Evolutionary conservation across 768 basidiomycete species (phyloP), one percentile per base, ranked within the genome.

Genomic region (Suillus decipiens): DNA sequence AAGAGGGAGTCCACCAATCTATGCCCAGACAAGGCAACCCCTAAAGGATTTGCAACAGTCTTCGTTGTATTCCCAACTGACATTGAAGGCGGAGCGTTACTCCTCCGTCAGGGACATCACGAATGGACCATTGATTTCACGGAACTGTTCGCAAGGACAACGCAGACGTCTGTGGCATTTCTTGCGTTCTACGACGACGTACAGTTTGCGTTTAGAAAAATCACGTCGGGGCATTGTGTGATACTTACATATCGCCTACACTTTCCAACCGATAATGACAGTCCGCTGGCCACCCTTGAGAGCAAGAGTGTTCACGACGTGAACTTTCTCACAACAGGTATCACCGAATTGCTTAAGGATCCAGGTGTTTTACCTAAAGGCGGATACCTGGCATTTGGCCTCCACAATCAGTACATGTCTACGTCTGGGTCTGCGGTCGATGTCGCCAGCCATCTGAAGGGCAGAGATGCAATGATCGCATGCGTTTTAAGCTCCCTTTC

Each of bases 41-140:
- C 81, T 7, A 76, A 79, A 10, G 69, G 73, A 11, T 80, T 86
- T 45, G 84, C 81, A 1, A 84, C 85, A 1, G 76, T 87, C 10
- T 78, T 86, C 1, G 67, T 85, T 45, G 76, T 82, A n/a, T 77
- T 83, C 56, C 84, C 84, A 17, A 80, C 80, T 0, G 22, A 65
- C 0, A 79, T 84, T 64, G 72, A 81, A 64, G 84, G 83, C 1
- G 84, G 84, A 3, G 69, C 72, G 9, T 74, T 85, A 14, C 58
- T 75, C 5, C 71, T 86, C 1, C 76, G 75, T 12, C 73, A 78
- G 39, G 62, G 53, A 7, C 72, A 67, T 19, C 60, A 72, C 19
- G 78, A 80, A 50, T 79, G 76, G 76, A 68, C 66, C 0, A 75
- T 80, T 47, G 79, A 82, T 62, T 78, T 80, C 6, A 67, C 74